These are phyloP conservation scores for Pseudogymnoascus sp. DNA, from an alignment of 2,329 filamentous ascomycete species.

Conservation along the genomic window DNA sequence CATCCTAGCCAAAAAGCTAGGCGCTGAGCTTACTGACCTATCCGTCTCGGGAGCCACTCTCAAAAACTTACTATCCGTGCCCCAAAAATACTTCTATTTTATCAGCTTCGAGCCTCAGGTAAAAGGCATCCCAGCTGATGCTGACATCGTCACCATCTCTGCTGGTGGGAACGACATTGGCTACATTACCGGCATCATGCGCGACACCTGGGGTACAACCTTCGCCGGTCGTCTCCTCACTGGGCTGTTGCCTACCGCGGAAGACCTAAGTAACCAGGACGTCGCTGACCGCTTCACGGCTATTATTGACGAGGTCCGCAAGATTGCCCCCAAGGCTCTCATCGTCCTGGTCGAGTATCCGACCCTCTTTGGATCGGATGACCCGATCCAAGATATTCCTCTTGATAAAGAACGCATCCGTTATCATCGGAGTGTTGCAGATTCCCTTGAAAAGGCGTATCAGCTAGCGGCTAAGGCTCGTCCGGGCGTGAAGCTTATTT, in stretches of 20 bases:
- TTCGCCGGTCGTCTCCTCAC: not conserved
- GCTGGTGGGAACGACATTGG: slow-evolving; percentile 34
- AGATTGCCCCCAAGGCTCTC: not conserved
- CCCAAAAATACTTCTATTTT: slow-evolving; percentile 23
- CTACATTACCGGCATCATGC: slow-evolving; percentile 30
- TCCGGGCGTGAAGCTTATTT: not conserved
- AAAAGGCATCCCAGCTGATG: slow-evolving; percentile 26
- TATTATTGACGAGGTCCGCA: slow-evolving; percentile 6
- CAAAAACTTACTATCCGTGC: slow-evolving; percentile 29
- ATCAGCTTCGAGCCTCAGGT: slow-evolving; percentile 30
- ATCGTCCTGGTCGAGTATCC: not conserved
- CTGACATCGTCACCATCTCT: slow-evolving; percentile 31
- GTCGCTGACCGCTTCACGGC: slow-evolving; percentile 2
- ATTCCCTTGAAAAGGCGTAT: not conserved
- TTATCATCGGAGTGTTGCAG: not conserved
- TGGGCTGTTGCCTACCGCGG: not conserved
- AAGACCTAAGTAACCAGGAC: not conserved
- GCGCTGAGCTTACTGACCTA: slow-evolving; percentile 24
- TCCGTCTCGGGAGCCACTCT: slow-evolving; percentile 32
- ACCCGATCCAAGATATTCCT: not conserved
- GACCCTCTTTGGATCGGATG: not conserved
- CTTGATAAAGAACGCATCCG: not conserved
- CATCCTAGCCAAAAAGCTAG: slow-evolving; percentile 24
- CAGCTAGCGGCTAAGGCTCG: not conserved
- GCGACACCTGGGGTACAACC: slow-evolving; percentile 22